phyloP scores from a whole-genome alignment of 1,284 basidiomycete genomes.

The Cronartium ribicola region DNA sequence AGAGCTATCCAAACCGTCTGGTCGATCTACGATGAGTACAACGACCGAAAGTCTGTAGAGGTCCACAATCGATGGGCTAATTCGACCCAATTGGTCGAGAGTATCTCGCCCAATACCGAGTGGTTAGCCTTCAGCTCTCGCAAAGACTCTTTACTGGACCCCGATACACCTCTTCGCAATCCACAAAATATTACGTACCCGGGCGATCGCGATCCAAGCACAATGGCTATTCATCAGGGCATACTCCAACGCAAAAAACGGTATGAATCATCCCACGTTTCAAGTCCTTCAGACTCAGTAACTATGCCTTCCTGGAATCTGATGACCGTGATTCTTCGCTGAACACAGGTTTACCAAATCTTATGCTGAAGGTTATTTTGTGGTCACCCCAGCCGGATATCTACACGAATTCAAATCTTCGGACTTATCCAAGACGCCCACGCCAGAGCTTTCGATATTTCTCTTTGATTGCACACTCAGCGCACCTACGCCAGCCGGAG shows the following conservation, averaged over 20 bases:
- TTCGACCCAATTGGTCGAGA: constrained; percentile 73
- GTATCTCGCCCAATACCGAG: constrained; percentile 83
- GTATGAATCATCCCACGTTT: constrained; percentile 61
- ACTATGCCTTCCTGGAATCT: too few species aligned
- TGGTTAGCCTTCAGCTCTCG: constrained; percentile 97
- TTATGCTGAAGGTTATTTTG: constrained; percentile 71
- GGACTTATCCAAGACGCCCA: constrained; percentile 50
- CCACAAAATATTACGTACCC: constrained; percentile 72
- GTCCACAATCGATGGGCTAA: constrained; percentile 76
- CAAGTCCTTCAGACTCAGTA: too few species aligned
- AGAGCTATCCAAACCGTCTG: constrained; percentile 79
- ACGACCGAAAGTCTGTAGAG: constrained; percentile 71
- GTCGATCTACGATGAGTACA: constrained; percentile 97
- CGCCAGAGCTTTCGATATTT: constrained; percentile 51
- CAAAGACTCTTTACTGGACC: constrained; percentile 91
- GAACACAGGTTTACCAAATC: not conserved
- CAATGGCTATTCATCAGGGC: constrained; percentile 82
- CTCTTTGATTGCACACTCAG: constrained; percentile 52
- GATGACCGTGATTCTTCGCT: not conserved
- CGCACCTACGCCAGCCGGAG: constrained; percentile 50
- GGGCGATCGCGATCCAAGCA: constrained; percentile 84
- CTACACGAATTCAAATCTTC: constrained; percentile 57
- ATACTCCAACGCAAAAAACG: constrained; percentile 94
- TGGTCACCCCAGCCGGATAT: constrained; percentile 92
- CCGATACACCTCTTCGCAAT: constrained; percentile 72